Conservation (phyloP, 441 rosid species). For the Iberis amara region DNA sequence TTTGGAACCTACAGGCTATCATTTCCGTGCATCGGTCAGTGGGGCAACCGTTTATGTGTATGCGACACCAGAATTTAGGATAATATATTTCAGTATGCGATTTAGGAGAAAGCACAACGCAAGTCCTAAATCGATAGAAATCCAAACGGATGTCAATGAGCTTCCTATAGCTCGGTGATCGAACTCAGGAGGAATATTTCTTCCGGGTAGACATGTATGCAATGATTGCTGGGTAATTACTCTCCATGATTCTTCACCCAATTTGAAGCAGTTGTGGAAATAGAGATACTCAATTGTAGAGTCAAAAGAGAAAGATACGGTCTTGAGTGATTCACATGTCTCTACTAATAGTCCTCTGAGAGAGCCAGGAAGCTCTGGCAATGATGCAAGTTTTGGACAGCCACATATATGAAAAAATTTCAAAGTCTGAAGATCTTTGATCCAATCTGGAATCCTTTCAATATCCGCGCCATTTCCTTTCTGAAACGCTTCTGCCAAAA, state of each 20-base stretch:
- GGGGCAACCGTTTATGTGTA: not conserved
- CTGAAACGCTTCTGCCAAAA: not conserved
- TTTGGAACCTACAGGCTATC: not conserved
- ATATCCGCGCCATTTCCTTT: not conserved
- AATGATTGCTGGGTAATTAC: not conserved
- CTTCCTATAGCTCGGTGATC: not conserved
- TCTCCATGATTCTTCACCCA: not conserved
- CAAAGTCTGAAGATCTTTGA: slow-evolving; percentile 5
- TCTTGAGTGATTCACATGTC: slow-evolving; percentile 14
- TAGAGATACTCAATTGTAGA: not conserved
- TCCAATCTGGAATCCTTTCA: slow-evolving; percentile 7
- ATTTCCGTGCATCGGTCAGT: not conserved
- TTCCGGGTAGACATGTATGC: not conserved
- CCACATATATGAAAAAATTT: not conserved
- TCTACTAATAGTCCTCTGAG: not conserved
- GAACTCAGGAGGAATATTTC: not conserved
- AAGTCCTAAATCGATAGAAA: not conserved
- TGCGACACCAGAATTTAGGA: not conserved
- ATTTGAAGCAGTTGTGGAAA: slow-evolving; percentile 9
- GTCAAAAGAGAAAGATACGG: not conserved
- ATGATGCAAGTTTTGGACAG: slow-evolving; percentile 17
- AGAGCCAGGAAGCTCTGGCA: slow-evolving; percentile 20
- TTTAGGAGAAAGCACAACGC: slow-evolving; percentile 7
- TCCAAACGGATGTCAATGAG: not conserved
- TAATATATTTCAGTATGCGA: not conserved